Base-by-base conservation (phyloP, 2,329 filamentous ascomycete species). In the Fusarium veterinarium region DNA sequence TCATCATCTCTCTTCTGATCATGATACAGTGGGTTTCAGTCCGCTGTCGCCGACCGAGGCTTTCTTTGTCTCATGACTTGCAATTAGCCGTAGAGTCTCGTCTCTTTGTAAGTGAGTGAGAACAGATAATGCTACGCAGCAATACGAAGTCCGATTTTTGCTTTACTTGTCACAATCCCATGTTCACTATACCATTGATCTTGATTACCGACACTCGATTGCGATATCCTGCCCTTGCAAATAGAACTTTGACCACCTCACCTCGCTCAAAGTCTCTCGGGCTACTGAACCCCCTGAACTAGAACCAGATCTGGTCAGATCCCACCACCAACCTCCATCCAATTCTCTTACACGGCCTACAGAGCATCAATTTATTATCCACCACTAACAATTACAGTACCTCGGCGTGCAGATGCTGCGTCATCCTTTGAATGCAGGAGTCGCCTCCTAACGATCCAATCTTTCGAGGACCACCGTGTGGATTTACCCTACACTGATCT, bases 401-500 rank as follows among this genome's bases (percentile, higher is more conserved):
- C 35, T 46, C 33, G 23, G n/a, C 19, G 31, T 33, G 53, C 57
- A 63, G 53, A 46, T 41, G 23, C 46, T 58, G 70, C 69, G 64
- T 71, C 73, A 71, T 71, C 20, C 16, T 35, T 11, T 16, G 17
- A 33, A 23, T 40, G 35, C 42, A 46, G 45, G 31, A 59, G 20
- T 60, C 59, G 45, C 60, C 65, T 42, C 56, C 52, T 72, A 64
- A 64, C 60, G 46, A 51, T 66, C 62, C 58, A 56, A 61, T 38
- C 41, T 59, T 51, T 53, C 38, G 41, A 67, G 25, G 31, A 58
- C 52, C 53, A 48, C 28, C 62, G 25, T 40, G 8, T 6, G 37
- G 52, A 72, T 31, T 40, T 77, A 76, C 75, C 73, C 71, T 76
- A 74, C 67, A 75, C 31, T 44, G 25, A 51, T n/a, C 31, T 35